A percentile compares a stretch with the other conserved stretches of the same genome.
Evolutionary conservation across 1,284 basidiomycete species (phyloP).

Genomic region (Dichomitus squalens): DNA sequence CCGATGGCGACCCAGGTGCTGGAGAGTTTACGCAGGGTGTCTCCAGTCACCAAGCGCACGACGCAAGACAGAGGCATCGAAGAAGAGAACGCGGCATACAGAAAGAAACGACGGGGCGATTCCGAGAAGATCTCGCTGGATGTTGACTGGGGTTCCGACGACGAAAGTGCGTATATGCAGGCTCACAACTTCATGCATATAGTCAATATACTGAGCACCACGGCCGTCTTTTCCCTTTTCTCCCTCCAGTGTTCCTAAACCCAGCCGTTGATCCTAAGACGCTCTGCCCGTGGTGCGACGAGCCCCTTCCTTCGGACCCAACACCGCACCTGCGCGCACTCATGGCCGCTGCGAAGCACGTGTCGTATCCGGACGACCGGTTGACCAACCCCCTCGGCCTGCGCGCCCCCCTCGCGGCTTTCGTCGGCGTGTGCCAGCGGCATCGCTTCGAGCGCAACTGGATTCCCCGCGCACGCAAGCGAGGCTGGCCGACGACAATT

Average conservation of each 20-base stretch:
- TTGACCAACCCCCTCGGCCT: conserved; percentile 70
- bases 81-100: conserved; percentile 28
- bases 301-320: conserved; percentile 59
- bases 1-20: conserved; percentile 53
- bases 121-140: conserved; percentile 17
- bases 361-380: conserved; percentile 61
- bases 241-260: conserved; percentile 42
- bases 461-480: conserved; percentile 65
- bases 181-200: not conserved
- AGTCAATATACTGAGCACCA: not conserved
- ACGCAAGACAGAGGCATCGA: conserved; percentile 35
- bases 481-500: conserved; percentile 76
- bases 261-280: conserved; percentile 57
- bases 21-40: conserved; percentile 33
- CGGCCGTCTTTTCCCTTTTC: not conserved
- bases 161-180: conserved; percentile 29
- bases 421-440: conserved; percentile 70
- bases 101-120: conserved; percentile 29
- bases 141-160: conserved; percentile 23
- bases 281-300: conserved; percentile 80
- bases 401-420: conserved; percentile 61
- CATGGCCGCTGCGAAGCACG: conserved; percentile 50
- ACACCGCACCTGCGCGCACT: conserved; percentile 61
- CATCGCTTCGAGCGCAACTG: conserved; percentile 74
- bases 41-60: conserved; percentile 37